Conservation (phyloP, 208 protist genomes). For the Leishmania mexicana region DNA sequence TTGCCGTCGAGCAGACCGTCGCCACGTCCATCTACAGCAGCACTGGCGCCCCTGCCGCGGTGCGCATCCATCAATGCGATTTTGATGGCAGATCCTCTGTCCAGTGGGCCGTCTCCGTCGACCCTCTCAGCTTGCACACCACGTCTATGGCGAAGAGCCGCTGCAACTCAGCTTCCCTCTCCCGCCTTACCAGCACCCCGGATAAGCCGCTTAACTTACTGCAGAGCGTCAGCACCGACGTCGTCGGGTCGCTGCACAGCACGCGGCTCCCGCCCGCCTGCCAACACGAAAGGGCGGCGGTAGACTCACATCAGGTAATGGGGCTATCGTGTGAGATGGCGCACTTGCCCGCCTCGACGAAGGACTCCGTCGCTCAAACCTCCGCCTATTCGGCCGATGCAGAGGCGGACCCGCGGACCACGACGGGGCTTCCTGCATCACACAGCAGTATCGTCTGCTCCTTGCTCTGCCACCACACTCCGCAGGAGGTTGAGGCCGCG, state of each 20-base stretch:
- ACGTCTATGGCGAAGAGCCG: not conserved
- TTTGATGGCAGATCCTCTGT: not conserved
- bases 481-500: constrained; percentile 32
- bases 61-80: not conserved
- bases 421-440: not conserved
- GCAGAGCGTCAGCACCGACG: constrained; percentile 10
- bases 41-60: not conserved
- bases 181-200: constrained; percentile 12
- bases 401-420: not conserved
- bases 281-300: not conserved
- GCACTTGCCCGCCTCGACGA: not conserved
- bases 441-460: constrained; percentile 4
- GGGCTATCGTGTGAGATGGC: not conserved
- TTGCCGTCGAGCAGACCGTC: not conserved
- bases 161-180: constrained; percentile 11
- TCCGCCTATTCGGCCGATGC: not conserved
- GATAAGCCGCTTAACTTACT: constrained; percentile 15
- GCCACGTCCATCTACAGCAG: not conserved
- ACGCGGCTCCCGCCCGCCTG: not conserved
- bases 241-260: not conserved
- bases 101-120: not conserved
- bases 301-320: not conserved
- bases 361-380: not conserved
- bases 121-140: not conserved
- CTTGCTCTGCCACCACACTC: constrained; percentile 8